These are phyloP conservation scores for Plantago ovata DNA, from an alignment of 257 asterid genomes.

Conservation along the genomic window DNA sequence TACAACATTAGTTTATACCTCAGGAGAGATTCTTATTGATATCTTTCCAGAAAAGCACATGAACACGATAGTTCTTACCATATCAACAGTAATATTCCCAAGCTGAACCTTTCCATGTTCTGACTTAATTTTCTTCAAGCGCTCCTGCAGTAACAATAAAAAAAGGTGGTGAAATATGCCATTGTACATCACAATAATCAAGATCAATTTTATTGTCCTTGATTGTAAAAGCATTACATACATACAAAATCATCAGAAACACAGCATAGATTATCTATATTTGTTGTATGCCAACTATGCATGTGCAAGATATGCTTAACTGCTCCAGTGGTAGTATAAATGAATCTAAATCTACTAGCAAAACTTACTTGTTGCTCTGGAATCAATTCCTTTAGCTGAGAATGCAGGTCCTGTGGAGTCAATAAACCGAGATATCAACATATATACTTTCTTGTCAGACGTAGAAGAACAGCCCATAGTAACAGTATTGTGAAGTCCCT, in stretches of 20 bases:
- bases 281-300: not conserved
- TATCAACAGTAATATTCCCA: conserved; percentile 83
- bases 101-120: conserved; percentile 83
- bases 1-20: conserved; percentile 11
- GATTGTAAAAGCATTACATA: conserved; percentile 13
- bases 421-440: conserved; percentile 7
- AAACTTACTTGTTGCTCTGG: conserved; percentile 76
- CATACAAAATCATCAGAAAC: conserved; percentile 5
- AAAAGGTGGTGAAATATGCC: conserved; percentile 3
- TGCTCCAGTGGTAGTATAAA: not conserved
- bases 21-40: not conserved
- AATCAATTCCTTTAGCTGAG: conserved; percentile 81
- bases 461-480: conserved; percentile 11
- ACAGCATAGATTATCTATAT: conserved; percentile 10
- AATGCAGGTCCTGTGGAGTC: conserved; percentile 57
- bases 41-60: not conserved
- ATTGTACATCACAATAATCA: not conserved
- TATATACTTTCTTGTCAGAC: not conserved
- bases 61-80: conserved; percentile 43
- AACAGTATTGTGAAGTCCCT: conserved; percentile 5
- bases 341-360: not conserved
- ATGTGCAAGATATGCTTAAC: not conserved
- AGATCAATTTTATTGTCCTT: not conserved
- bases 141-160: conserved; percentile 44
- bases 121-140: conserved; percentile 68